A percentile compares a stretch with the other conserved stretches of the same genome.
Conservation (phyloP, 169 alveolate genomes). For the Eimeria maxima region DNA sequence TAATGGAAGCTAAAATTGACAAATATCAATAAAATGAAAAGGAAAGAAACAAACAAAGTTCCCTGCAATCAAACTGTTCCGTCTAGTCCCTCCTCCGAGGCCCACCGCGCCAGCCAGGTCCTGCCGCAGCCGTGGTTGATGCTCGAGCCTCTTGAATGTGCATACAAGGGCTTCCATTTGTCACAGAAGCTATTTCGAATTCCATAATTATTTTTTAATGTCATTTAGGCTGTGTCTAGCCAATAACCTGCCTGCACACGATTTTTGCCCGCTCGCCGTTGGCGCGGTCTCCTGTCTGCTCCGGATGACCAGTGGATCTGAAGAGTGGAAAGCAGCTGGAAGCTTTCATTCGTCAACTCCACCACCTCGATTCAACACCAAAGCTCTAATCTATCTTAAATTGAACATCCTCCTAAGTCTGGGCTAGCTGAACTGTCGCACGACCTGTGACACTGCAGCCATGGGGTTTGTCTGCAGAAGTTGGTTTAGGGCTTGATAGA, state of each 20-base stretch:
- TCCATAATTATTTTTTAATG: not conserved
- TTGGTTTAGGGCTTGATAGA: too few relatives aligned
- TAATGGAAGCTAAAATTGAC: not conserved
- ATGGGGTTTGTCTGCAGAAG: not conserved
- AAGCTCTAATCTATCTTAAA: not conserved
- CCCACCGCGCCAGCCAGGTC: slow-evolving; percentile 29
- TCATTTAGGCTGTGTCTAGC: not conserved
- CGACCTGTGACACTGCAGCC: not conserved
- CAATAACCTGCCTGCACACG: not conserved
- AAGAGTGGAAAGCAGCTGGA: not conserved
- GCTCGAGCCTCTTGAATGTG: not conserved
- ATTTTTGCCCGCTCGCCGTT: not conserved
- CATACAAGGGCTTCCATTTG: not conserved
- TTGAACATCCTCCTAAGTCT: not conserved
- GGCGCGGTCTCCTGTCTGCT: slow-evolving; percentile 22
- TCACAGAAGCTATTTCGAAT: not conserved
- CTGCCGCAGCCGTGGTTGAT: not conserved
- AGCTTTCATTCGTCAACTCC: not conserved
- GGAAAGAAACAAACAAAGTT: too few relatives aligned
- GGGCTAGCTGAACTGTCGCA: not conserved
- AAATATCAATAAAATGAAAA: not conserved
- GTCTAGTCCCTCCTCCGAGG: slow-evolving; percentile 19
- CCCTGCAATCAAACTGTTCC: not conserved
- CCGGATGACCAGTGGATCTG: not conserved
- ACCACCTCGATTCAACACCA: not conserved